Evolutionary conservation across 495 filamentous ascomycete species (phyloP).

Genomic region (Neurospora discreta): DNA sequence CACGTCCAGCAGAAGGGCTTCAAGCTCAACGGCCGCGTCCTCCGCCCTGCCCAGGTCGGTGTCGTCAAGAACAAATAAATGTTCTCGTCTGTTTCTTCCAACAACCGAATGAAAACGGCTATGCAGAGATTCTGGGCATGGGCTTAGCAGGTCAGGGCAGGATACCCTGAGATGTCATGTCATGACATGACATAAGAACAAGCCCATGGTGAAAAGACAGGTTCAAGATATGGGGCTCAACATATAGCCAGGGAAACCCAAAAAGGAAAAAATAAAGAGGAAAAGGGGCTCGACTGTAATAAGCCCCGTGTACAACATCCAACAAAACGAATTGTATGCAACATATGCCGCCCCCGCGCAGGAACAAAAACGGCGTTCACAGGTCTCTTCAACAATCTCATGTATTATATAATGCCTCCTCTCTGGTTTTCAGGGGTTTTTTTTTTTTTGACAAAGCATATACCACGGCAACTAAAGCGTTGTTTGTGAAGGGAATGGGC

Average conservation of each 20-base stretch:
- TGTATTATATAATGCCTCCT: neutral
- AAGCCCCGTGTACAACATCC: neutral
- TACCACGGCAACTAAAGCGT: neutral
- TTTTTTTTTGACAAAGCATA: neutral
- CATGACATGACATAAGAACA: neutral
- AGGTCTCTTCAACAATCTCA: neutral
- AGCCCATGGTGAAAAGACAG: neutral
- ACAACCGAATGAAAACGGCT: neutral
- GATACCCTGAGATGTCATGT: neutral
- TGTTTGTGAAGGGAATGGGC: neutral
- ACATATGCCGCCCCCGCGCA: neutral
- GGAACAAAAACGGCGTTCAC: neutral
- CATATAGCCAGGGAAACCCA: neutral
- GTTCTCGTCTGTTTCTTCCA: neutral
- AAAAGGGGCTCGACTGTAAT: neutral
- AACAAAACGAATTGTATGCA: neutral
- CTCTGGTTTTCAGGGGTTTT: neutral
- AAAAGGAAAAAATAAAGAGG: neutral
- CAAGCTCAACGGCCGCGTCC: slow-evolving; percentile 73
- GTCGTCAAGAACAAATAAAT: slow-evolving; percentile 56
- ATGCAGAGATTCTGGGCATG: neutral
- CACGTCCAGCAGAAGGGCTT: slow-evolving; percentile 93
- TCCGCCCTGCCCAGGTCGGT: slow-evolving; percentile 91
- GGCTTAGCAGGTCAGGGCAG: neutral
- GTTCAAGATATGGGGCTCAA: neutral